Evolutionary conservation across 169 alveolate species (phyloP), one percentile per base, ranked within the genome.

Genomic region (Eimeria zaria): DNA sequence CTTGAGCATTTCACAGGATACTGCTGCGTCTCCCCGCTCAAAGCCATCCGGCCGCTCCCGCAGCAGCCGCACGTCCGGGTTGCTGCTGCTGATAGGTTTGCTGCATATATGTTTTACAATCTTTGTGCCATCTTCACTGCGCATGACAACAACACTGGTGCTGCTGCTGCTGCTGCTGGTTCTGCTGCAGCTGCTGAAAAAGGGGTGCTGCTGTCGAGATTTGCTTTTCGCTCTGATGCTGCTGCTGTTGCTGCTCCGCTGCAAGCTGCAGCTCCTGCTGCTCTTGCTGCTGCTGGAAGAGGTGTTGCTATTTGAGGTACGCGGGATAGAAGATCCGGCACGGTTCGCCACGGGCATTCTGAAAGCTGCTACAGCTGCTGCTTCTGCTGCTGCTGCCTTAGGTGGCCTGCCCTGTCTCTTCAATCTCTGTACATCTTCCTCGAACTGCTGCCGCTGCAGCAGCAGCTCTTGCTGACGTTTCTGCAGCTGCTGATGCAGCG

Each of bases 401-500:
- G 81, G 48, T 8, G 48, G 18, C 81, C 36, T 71, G 9, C 81
- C 81, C 46, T 71, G 81, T 46, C 14, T n/a, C 46, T 27, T 71
- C 51, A 71, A 3, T 14, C 81, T 41, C 81, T 71, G 81, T 18
- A 12, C 44, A 30, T n/a, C 81, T 14, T 71, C 81, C 81, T 71
- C 81, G 9, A 71, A 46, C 81, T 71, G 81, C 51, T 71, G 81
- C 81, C 81, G 81, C 81, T 27, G 81, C 81, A 27, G 51, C 81
- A 71, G 48, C 81, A 71, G 48, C 81, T 71, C 81, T 18, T 71
- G 81, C 81, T 71, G 81, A 41, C 81, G 81, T 46, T 71, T 71
- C 81, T 71, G 81, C 81, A 71, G 81, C 81, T 71, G 81, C 81
- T 71, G 81, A 41, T 71, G 81, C 44, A 71, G 81, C 41, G 81